A percentile compares a stretch with the other conserved stretches of the same genome.
phyloP scores from a whole-genome alignment of 2,329 filamentous ascomycete species.

The Xylariaceae sp. region DNA sequence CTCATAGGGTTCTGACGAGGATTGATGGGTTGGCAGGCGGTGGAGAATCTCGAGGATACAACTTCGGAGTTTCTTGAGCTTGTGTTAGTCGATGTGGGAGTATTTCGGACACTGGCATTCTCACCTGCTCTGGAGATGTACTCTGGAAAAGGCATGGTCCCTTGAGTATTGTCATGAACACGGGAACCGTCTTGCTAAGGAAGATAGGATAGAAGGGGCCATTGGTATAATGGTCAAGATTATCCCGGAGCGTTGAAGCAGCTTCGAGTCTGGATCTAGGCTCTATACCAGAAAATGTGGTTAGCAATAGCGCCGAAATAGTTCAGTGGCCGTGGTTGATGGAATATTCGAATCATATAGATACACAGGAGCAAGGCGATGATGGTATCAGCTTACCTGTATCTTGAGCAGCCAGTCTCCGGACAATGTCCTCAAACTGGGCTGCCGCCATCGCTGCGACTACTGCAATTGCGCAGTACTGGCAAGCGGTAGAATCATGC shows the following conservation, averaged over 20 bases:
- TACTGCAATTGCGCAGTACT: slow-evolving; percentile 25
- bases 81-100: slow-evolving; percentile 14
- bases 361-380: too few relatives aligned
- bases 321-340: too few relatives aligned
- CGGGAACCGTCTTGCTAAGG: slow-evolving; percentile 78
- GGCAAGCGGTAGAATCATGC: slow-evolving; percentile 14
- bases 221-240: slow-evolving; percentile 78
- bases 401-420: slow-evolving; percentile 49
- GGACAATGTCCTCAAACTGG: slow-evolving; percentile 56
- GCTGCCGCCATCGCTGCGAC: slow-evolving; percentile 53
- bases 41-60: slow-evolving; percentile 93
- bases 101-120: slow-evolving; percentile 14
- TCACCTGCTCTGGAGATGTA: slow-evolving; percentile 79
- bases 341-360: too few relatives aligned
- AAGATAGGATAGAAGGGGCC: slow-evolving; percentile 72
- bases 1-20: slow-evolving; percentile 73
- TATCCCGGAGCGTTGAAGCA: slow-evolving; percentile 82
- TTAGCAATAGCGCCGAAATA: too few relatives aligned
- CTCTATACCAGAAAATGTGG: slow-evolving; percentile 47
- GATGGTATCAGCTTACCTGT: slow-evolving; percentile 49
- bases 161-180: slow-evolving; percentile 78
- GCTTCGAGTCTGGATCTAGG: slow-evolving; percentile 72
- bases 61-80: slow-evolving; percentile 75
- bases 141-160: slow-evolving; percentile 87
- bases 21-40: slow-evolving; percentile 65